Base-by-base conservation (phyloP, 140 eudicot genomes). In the Anethum foeniculum region DNA sequence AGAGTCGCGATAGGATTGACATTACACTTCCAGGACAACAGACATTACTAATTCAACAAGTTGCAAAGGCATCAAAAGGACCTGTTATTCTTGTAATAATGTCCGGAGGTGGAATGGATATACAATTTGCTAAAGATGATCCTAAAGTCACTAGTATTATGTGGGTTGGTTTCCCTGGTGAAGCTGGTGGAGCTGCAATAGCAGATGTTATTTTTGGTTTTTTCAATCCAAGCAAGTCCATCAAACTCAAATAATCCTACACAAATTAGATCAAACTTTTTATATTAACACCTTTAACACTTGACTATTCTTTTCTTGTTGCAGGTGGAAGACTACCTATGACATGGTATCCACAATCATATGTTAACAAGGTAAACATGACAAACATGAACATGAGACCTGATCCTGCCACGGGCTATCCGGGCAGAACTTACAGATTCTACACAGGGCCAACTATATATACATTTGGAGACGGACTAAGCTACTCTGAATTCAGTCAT, bases 161-260 rank as follows among this genome's bases (percentile, higher is more conserved):
- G 32, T 94, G 99, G 99, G 97, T 87, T 65, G 99, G 99, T 51
- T 94, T 85, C 80, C 99, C 99, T 1, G 99, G 99, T n/a, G 90
- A 94, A 88, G 97, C 94, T 0, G 99, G 99, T 75, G 99, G 99
- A 2, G 97, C 90, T 75, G 99, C 99, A 23, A 56, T 94, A 36
- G 99, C 97, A 0, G 99, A 94, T 83, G 88, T 95, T 27, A 76
- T 92, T 15, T 92, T 92, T 34, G 99, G 99, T 3, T 77, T 75
- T 49, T 90, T 80, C 80, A 95, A 95, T 79, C 99, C 99, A 34
- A 82, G 99, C 89, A 84, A 87, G 92, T 58, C 15, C 81, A 5
- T 47, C 25, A 47, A 47, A 47, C 39, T 48, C 64, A n/a, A n/a
- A 13, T 28, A 41, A 10, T 12, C 11, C 23, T 44, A 9, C 21